Evolutionary conservation across 2,329 filamentous ascomycete genomes (phyloP).

Genomic region (Apiospora malaysiana): DNA sequence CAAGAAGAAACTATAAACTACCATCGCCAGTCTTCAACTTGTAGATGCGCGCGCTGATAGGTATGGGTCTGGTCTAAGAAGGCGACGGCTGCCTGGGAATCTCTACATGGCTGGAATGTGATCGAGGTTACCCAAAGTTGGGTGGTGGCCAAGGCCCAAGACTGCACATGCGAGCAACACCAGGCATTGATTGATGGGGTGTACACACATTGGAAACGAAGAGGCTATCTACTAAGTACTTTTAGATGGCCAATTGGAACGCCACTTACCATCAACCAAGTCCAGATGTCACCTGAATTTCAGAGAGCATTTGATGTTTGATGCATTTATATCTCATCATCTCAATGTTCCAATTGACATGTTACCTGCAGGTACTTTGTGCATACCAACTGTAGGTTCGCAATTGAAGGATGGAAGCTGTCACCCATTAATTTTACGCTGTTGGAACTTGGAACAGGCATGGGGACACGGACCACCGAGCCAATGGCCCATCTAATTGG

Average conservation of each 20-base stretch:
- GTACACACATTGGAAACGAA: too few relatives aligned
- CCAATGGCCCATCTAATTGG: conserved; percentile 12
- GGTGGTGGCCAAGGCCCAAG: background rate
- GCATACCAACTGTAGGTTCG: too few relatives aligned
- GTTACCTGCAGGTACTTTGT: too few relatives aligned
- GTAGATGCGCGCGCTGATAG: background rate
- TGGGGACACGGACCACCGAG: background rate
- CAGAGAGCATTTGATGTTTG: too few relatives aligned
- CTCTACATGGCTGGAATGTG: background rate
- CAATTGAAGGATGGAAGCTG: background rate
- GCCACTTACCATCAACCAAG: too few relatives aligned
- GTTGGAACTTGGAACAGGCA: background rate
- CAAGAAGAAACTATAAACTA: background rate
- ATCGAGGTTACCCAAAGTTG: background rate
- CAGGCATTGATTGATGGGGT: too few relatives aligned
- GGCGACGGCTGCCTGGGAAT: background rate
- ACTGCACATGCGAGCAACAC: background rate
- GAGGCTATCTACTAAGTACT: too few relatives aligned
- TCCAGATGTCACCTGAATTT: too few relatives aligned
- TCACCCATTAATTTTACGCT: background rate
- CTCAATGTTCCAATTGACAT: too few relatives aligned
- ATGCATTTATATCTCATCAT: too few relatives aligned
- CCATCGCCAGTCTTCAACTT: background rate
- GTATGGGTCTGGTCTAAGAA: background rate
- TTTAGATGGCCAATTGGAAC: too few relatives aligned